Evolutionary conservation across 257 asterid species (phyloP), one percentile per base, ranked within the genome.

Genomic region (Nemophila menziesii): DNA sequence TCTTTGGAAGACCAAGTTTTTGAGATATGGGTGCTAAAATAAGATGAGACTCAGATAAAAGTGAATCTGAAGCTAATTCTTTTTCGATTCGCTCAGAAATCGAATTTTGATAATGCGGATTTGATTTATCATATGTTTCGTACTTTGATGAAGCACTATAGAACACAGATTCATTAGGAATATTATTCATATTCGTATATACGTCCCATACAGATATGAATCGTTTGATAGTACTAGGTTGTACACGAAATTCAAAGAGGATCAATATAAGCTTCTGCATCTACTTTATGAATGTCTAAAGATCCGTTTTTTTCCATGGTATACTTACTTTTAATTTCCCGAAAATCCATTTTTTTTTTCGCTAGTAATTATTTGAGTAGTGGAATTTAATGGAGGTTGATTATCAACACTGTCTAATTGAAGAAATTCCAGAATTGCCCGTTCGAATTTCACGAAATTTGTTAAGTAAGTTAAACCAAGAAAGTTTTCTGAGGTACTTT

Each of bases 281-380:
- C 96, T 69, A 90, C 96, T 56, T 67, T 80, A 54, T 63, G 60
- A 51, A 75, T 73, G 61, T 85, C 93, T 50, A 90, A 58, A 48
- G 96, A 77, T 44, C 99, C 96, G 66, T 82, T 79, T n/a, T n/a
- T 66, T 80, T 75, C 99, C 94, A 90, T 41, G 96, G 99, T 64
- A 90, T 77, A 61, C 78, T 74, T 47, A 82, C 55, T 66, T 71
- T 81, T 11, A 90, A 73, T 45, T 54, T 67, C 68, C 99, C 99
- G 96, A 82, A 66, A 90, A 80, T 6, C 94, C 96, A 29, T 71
- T 89, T 23, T 62, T 64, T 58, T 79, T 75, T n/a, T n/a, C n/a
- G 50, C 96, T 94, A 16, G 80, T 67, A 55, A 90, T 58, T 43
- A 85, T 47, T 5, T 81, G 66, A 40, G 72, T 68, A 62, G 49